Evolutionary conservation across 2,329 filamentous ascomycete genomes (phyloP).

Genomic region (Hymenotorrendiella dingleyae): DNA sequence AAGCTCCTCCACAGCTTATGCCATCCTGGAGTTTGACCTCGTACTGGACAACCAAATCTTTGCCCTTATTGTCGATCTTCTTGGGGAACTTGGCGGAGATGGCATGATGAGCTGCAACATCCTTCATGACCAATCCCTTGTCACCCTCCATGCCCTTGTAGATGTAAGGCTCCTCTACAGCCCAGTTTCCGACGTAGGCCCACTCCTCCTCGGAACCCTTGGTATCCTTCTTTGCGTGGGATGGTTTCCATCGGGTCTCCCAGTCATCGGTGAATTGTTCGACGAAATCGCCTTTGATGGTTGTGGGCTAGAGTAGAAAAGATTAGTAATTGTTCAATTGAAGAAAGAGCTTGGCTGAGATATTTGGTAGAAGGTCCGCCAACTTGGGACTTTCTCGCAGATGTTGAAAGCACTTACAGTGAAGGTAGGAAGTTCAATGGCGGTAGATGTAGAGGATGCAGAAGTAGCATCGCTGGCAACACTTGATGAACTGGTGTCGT

Average conservation of each 20-base stretch:
- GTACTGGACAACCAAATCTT: slow-evolving; percentile 96
- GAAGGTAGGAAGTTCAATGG: slow-evolving; percentile 71
- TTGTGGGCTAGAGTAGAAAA: slow-evolving; percentile 67
- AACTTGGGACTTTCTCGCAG: too few species aligned
- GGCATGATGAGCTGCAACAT: slow-evolving; percentile 94
- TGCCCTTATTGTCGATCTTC: slow-evolving; percentile 94
- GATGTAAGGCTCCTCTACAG: slow-evolving; percentile 87
- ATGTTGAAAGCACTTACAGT: slow-evolving; percentile 64
- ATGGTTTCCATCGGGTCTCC: slow-evolving; percentile 89
- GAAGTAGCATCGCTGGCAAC: slow-evolving; percentile 40
- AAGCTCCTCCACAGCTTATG: slow-evolving; percentile 95
- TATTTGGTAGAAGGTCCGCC: too few species aligned
- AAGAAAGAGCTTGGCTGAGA: too few species aligned
- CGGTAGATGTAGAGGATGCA: slow-evolving; percentile 48
- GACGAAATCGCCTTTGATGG: slow-evolving; percentile 86
- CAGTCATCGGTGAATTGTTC: slow-evolving; percentile 98
- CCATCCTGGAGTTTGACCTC: slow-evolving; percentile 99
- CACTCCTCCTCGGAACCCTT: slow-evolving; percentile 78
- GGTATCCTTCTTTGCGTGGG: slow-evolving; percentile 90
- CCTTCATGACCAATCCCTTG: slow-evolving; percentile 97
- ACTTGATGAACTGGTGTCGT: slow-evolving; percentile 51
- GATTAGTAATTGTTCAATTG: slow-evolving; percentile 19
- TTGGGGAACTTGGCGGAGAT: slow-evolving; percentile 98
- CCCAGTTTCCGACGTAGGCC: slow-evolving; percentile 96
- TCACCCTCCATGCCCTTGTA: slow-evolving; percentile 91